phyloP scores from a whole-genome alignment of 208 protist species.

The Crithidia expoeki region DNA sequence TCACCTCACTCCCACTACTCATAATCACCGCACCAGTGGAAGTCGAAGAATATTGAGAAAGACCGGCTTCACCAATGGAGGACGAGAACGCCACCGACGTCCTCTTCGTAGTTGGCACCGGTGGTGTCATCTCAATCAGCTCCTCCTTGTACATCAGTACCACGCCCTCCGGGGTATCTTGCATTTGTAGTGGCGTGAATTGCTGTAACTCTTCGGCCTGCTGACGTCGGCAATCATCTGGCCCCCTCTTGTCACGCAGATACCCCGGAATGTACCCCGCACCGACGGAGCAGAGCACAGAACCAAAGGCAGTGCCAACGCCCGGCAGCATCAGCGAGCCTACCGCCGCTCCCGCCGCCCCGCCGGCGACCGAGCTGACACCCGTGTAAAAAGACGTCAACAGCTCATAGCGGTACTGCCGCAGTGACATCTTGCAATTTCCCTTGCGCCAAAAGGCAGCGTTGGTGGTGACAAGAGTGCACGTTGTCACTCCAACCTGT shows the following conservation, averaged over 20 bases:
- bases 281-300: constrained; percentile 39
- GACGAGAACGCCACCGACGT: neutral
- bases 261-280: constrained; percentile 48
- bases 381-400: constrained; percentile 42
- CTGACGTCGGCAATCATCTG: constrained; percentile 36
- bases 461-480: constrained; percentile 42
- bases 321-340: constrained; percentile 64
- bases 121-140: neutral
- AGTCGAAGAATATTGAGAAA: neutral
- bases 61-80: neutral
- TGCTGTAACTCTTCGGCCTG: constrained; percentile 14
- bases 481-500: constrained; percentile 40
- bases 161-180: constrained; percentile 2
- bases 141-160: constrained; percentile 33
- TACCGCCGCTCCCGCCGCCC: constrained; percentile 51
- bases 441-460: constrained; percentile 35
- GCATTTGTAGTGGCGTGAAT: constrained; percentile 29
- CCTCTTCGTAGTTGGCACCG: neutral
- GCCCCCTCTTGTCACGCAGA: constrained; percentile 40
- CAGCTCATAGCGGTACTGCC: constrained; percentile 66
- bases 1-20: neutral
- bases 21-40: neutral
- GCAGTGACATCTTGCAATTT: constrained; percentile 33
- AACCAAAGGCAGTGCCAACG: constrained; percentile 69
- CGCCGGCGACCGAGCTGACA: constrained; percentile 47